Base-by-base conservation (phyloP, 371 early-diverging fungal genomes). In the Mortierella sp. region DNA sequence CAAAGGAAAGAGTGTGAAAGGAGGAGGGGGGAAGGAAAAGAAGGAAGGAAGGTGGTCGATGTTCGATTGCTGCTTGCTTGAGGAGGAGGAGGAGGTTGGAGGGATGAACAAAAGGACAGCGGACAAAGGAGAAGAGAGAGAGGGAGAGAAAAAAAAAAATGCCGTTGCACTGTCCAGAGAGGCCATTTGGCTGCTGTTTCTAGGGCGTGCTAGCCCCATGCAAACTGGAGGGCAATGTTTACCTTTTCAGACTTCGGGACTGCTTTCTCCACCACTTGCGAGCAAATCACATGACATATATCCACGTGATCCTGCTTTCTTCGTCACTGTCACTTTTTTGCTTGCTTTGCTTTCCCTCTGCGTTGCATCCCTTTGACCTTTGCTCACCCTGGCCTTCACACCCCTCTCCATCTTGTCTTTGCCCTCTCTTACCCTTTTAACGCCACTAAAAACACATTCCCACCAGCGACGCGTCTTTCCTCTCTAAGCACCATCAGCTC, bases 31-130 rank as follows among this genome's bases (percentile, higher is more conserved):
- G 19, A 54, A 28, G 31, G 69, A 69, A 46, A 11, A 72, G 46
- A 72, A 51, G 55, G 55, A 67, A 48, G 53, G 24, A 57, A 77
- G 53, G 64, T 64, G 64, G 64, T 64, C 31, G 72, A 59, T 61
- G 72, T 72, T 57, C 64, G 50, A 21, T 43, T 76, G 28, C 64
- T 19, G 26, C 37, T 55, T 37, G 53, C 57, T 24, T 71, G 37
- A 51, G 46, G 61, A 46, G 57, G 59, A 44, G 40, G 44, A n/a
- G n/a, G n/a, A n/a, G n/a, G n/a, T n/a, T n/a, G n/a, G 55, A 40
- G 40, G n/a, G 54, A 72, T 72, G 44, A 71, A 48, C 50, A 50
- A 48, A 44, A 51, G 31, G 50, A 71, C 43, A 71, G 31, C 44
- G 31, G 71, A 46, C 46, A 48, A 28, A 28, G 31, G 26, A 71